These are phyloP conservation scores for Solanum hybrid DNA, from an alignment of 305 asterid genomes.

Conservation along the genomic window DNA sequence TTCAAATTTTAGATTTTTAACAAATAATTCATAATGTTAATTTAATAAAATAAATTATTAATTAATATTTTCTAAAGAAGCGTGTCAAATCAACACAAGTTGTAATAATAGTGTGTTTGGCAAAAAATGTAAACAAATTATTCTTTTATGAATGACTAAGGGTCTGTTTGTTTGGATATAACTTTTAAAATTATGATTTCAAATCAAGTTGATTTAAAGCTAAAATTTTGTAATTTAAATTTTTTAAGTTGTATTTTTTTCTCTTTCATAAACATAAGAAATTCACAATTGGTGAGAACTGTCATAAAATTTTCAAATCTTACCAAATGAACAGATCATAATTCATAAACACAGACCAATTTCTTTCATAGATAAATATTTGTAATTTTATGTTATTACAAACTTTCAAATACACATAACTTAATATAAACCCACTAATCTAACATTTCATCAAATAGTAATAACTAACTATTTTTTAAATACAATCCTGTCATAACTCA, in stretches of 20 bases:
- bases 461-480: neutral
- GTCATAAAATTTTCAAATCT: no score
- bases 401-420: no score
- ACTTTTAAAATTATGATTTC: neutral
- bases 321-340: neutral
- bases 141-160: neutral
- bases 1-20: neutral
- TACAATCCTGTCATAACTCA: neutral
- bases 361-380: no score
- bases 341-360: no score
- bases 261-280: no score
- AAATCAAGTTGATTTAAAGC: neutral
- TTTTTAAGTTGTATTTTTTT: no score
- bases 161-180: neutral
- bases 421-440: neutral
- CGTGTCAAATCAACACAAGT: no score
- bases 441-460: neutral
- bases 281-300: no score
- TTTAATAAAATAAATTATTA: no score
- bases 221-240: neutral
- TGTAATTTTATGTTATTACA: no score
- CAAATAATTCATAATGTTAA: neutral
- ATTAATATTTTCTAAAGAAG: no score
- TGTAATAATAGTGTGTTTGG: neutral
- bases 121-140: neutral